Percentiles rank a stretch among this genome's conserved stretches.
phyloP scores from a whole-genome alignment of 1,284 basidiomycete species.

The Pterulicium gracile region DNA sequence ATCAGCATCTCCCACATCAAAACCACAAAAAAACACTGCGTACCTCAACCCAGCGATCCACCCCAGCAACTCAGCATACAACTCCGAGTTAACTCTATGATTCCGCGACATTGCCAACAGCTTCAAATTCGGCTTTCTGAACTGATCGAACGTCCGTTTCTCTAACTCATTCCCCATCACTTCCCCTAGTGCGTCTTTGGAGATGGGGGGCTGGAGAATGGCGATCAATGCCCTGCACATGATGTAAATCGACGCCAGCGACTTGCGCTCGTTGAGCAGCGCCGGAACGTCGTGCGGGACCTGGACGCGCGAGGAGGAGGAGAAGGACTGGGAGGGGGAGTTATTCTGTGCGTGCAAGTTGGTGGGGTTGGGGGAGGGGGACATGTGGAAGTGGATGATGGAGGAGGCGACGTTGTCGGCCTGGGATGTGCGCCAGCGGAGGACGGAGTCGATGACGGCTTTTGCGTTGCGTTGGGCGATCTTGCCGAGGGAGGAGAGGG shows the following conservation, averaged over 20 bases:
- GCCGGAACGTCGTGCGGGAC: constrained; percentile 44
- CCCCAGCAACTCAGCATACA: constrained; percentile 77
- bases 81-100: constrained; percentile 67
- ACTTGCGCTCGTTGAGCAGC: constrained; percentile 66
- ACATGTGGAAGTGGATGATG: constrained; percentile 36
- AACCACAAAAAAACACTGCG: constrained; percentile 3
- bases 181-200: constrained; percentile 70
- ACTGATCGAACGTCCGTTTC: constrained; percentile 80
- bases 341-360: no score
- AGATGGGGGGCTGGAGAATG: constrained; percentile 54
- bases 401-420: constrained; percentile 52
- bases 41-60: constrained; percentile 73
- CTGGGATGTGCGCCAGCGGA: constrained; percentile 79
- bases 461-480: constrained; percentile 80
- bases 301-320: constrained; percentile 18
- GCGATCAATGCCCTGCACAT: constrained; percentile 80
- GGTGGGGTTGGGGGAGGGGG: constrained; percentile 30
- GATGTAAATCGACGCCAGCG: constrained; percentile 76
- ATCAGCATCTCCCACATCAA: constrained; percentile 6
- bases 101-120: constrained; percentile 56
- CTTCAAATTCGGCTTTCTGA: constrained; percentile 65
- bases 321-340: background rate
- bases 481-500: constrained; percentile 75
- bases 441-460: constrained; percentile 78
- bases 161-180: constrained; percentile 71